Evolutionary conservation across 108 stramenopile genomes (phyloP).

Genomic region (Discostella pseudostelligera): DNA sequence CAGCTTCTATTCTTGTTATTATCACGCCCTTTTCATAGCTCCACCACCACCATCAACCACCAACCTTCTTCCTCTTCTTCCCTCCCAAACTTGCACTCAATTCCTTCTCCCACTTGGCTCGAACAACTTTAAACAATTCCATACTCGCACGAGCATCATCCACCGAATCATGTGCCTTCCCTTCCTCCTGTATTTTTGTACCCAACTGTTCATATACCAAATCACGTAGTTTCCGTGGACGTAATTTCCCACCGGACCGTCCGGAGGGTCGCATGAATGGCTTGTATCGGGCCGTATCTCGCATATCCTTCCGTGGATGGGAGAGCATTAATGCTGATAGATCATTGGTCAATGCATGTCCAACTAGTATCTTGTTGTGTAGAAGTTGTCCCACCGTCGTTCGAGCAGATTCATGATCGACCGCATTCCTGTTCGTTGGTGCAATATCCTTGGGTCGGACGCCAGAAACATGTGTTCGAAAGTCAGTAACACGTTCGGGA

Average conservation of each 20-base stretch:
- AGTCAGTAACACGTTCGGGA: constrained; percentile 90
- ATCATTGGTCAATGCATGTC: constrained; percentile 96
- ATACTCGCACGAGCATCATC: constrained; percentile 86
- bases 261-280: constrained; percentile 76
- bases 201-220: constrained; percentile 84
- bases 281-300: constrained; percentile 92
- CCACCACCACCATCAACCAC: constrained; percentile 11
- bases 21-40: not conserved
- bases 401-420: constrained; percentile 78
- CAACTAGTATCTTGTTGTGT: constrained; percentile 88
- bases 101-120: constrained; percentile 77
- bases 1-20: too few relatives aligned
- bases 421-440: constrained; percentile 52
- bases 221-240: constrained; percentile 89
- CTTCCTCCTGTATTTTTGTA: constrained; percentile 61
- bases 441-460: constrained; percentile 75
- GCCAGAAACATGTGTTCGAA: constrained; percentile 88
- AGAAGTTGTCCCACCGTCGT: constrained; percentile 70
- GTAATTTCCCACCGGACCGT: constrained; percentile 75
- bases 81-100: constrained; percentile 7
- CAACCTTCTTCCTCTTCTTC: constrained; percentile 3
- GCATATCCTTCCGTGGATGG: constrained; percentile 75
- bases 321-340: constrained; percentile 87
- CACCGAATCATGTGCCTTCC: constrained; percentile 70
- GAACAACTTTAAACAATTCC: constrained; percentile 78